Conservation (phyloP, 768 basidiomycete genomes). For the Boletus edulis region DNA sequence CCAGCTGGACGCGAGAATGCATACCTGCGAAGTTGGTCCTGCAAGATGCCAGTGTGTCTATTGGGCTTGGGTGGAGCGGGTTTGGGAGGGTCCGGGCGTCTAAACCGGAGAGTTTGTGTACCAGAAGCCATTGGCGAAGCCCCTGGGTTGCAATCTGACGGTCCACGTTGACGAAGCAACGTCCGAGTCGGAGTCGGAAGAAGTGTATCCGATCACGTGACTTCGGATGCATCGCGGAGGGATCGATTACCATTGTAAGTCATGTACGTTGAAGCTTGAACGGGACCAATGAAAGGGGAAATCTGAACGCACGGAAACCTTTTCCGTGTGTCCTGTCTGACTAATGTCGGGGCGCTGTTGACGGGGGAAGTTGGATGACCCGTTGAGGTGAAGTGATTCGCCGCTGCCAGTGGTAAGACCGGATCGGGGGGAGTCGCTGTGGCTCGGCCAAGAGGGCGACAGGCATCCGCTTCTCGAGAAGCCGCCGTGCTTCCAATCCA, state of each 20-base stretch:
- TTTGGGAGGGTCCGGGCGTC: constrained; percentile 38
- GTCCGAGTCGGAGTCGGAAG: neutral
- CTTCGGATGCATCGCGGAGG: neutral
- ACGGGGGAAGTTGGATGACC: constrained; percentile 14
- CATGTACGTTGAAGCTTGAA: neutral
- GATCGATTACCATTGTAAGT: neutral
- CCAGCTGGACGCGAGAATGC: constrained; percentile 6
- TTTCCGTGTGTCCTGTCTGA: neutral
- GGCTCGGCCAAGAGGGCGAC: constrained; percentile 19
- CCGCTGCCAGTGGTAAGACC: constrained; percentile 25
- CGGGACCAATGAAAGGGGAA: neutral
- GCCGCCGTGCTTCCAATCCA: constrained; percentile 27
- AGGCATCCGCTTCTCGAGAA: constrained; percentile 29
- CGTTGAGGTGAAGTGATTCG: constrained; percentile 23
- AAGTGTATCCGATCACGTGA: constrained; percentile 14
- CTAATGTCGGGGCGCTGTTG: neutral
- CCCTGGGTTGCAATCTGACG: neutral
- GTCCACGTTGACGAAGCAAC: neutral
- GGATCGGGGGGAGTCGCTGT: constrained; percentile 31
- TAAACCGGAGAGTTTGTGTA: constrained; percentile 48
- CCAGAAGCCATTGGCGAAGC: constrained; percentile 39
- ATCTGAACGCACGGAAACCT: neutral
- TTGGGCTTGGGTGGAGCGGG: constrained; percentile 27
- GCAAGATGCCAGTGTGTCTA: constrained; percentile 69
- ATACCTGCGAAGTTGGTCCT: constrained; percentile 77